phyloP scores from a whole-genome alignment of 495 filamentous ascomycete species.

The Tetracladium setigerum region DNA sequence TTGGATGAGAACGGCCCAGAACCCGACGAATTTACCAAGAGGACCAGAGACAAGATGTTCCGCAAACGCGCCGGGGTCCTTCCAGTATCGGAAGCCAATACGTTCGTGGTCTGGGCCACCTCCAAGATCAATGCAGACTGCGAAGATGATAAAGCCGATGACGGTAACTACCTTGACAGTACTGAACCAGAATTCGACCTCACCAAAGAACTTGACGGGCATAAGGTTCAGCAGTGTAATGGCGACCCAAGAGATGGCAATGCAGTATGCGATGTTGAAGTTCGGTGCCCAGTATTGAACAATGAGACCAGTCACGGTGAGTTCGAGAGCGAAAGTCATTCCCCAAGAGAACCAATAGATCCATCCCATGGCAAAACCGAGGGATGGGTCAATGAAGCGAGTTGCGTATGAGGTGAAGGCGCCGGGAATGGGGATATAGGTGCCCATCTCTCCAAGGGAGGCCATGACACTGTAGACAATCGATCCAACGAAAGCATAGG shows the following conservation, averaged over 20 bases:
- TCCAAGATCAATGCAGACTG: slow-evolving; percentile 28
- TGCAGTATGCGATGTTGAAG: slow-evolving; percentile 49
- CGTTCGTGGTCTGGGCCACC: slow-evolving; percentile 34
- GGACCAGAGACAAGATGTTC: slow-evolving; percentile 45
- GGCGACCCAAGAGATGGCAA: slow-evolving; percentile 64
- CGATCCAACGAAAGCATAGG: slow-evolving; percentile 57
- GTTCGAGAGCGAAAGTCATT: slow-evolving; percentile 63
- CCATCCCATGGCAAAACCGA: slow-evolving; percentile 82
- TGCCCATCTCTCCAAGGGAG: slow-evolving; percentile 61
- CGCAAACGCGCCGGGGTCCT: slow-evolving; percentile 61
- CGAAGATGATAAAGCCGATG: slow-evolving; percentile 39
- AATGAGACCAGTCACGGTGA: slow-evolving; percentile 65
- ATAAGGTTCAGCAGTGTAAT: slow-evolving; percentile 61
- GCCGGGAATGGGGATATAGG: slow-evolving; percentile 66
- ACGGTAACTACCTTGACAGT: slow-evolving; percentile 70
- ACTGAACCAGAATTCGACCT: slow-evolving; percentile 68
- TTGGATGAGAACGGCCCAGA: slow-evolving; percentile 72
- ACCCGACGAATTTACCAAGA: slow-evolving; percentile 57
- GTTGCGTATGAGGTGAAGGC: slow-evolving; percentile 67
- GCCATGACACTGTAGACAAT: slow-evolving; percentile 56
- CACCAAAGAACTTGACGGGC: slow-evolving; percentile 60
- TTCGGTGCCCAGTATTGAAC: slow-evolving; percentile 65
- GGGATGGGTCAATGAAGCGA: slow-evolving; percentile 62
- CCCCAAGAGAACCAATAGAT: slow-evolving; percentile 53
- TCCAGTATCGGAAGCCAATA: slow-evolving; percentile 62